Conservation (phyloP, 768 basidiomycete species). For the Lentinus tigrinus region DNA sequence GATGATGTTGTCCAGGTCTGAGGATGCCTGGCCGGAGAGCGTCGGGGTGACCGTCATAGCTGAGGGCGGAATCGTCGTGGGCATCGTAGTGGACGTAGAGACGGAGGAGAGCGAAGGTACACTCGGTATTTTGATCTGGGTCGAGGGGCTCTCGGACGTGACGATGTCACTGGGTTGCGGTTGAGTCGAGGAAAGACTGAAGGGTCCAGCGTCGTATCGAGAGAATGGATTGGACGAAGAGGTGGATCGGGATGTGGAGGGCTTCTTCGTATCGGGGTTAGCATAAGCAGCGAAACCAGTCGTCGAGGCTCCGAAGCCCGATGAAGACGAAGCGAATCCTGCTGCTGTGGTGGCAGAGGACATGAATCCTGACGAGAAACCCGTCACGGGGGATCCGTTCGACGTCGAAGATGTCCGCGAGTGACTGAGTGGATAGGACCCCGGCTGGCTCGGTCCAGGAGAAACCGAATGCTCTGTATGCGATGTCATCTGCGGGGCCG, state of each 20-base stretch:
- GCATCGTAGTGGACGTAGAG: not conserved
- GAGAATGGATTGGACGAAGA: conserved; percentile 7
- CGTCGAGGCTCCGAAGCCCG: no score
- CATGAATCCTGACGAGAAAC: not conserved
- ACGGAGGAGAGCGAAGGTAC: conserved; percentile 12
- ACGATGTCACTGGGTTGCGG: not conserved
- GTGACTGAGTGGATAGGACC: conserved; percentile 1
- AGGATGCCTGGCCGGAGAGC: conserved; percentile 25
- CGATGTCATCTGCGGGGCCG: not conserved
- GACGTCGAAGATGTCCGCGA: conserved; percentile 1
- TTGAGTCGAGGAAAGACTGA: not conserved
- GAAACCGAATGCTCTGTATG: not conserved
- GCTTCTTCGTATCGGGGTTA: not conserved
- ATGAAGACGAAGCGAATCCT: not conserved
- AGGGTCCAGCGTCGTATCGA: not conserved
- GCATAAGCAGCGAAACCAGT: not conserved
- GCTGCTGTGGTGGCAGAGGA: not conserved
- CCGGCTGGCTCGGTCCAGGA: not conserved
- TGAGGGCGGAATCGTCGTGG: conserved; percentile 10
- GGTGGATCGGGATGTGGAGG: not conserved
- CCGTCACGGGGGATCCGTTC: not conserved
- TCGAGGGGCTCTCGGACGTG: not conserved
- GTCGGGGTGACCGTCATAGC: conserved; percentile 7
- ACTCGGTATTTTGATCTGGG: not conserved
- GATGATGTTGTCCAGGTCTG: conserved; percentile 41